Evolutionary conservation across 306 rosid genomes (phyloP).

Genomic region (Quercus alba): DNA sequence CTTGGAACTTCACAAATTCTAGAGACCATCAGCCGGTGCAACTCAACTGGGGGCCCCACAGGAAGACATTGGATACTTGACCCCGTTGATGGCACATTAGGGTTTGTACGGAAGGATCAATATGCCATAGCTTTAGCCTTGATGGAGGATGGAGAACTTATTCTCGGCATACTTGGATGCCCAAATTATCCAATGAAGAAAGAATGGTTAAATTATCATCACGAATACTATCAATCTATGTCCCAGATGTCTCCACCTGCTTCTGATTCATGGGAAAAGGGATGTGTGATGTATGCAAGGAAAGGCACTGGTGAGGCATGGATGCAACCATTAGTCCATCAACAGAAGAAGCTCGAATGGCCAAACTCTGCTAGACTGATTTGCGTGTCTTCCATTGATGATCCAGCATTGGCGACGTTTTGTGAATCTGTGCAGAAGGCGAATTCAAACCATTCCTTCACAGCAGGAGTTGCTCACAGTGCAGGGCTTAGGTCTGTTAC

Average conservation of each 20-base stretch:
- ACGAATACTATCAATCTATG: slow-evolving; percentile 77
- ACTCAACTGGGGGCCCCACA: slow-evolving; percentile 67
- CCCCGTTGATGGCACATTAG: slow-evolving; percentile 96
- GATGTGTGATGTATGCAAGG: slow-evolving; percentile 83
- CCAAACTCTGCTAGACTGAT: slow-evolving; percentile 75
- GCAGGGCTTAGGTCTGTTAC: slow-evolving; percentile 79
- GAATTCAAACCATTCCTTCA: slow-evolving; percentile 95
- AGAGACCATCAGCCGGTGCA: slow-evolving; percentile 77
- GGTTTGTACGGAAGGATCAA: slow-evolving; percentile 91
- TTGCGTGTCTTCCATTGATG: slow-evolving; percentile 68
- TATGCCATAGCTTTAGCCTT: slow-evolving; percentile 94
- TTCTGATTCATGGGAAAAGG: slow-evolving; percentile 91
- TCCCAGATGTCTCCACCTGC: slow-evolving; percentile 62
- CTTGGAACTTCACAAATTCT: slow-evolving; percentile 67
- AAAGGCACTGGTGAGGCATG: slow-evolving; percentile 80
- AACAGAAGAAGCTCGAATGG: slow-evolving; percentile 60
- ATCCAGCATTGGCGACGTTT: slow-evolving; percentile 85
- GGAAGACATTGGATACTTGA: slow-evolving; percentile 92
- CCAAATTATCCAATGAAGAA: slow-evolving; percentile 98
- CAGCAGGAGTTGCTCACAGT: slow-evolving; percentile 92
- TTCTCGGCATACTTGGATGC: slow-evolving; percentile 94
- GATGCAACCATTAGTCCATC: slow-evolving; percentile 84
- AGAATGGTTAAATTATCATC: slow-evolving; percentile 79
- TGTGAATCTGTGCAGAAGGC: slow-evolving; percentile 97
- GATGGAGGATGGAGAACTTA: slow-evolving; percentile 82